These are phyloP conservation scores for Drosera capensis DNA, from an alignment of 148 eudicot species.

Conservation along the genomic window DNA sequence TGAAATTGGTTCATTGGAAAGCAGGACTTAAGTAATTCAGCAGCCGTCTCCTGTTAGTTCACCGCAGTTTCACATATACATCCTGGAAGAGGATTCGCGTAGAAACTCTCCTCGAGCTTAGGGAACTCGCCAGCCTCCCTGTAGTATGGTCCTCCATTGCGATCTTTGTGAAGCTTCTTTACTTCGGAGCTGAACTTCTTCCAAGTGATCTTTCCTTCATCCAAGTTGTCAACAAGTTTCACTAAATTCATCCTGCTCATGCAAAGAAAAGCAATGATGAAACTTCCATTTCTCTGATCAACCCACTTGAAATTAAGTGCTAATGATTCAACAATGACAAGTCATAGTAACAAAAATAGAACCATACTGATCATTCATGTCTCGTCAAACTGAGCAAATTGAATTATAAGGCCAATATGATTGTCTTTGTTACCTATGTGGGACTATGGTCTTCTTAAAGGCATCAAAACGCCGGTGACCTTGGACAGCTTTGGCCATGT, in stretches of 20 bases:
- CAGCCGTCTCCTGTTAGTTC: background rate
- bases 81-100: conserved; percentile 91
- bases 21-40: no score
- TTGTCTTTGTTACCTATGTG: conserved; percentile 53
- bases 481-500: conserved; percentile 97
- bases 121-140: conserved; percentile 83
- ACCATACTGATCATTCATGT: no score
- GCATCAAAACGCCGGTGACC: conserved; percentile 92
- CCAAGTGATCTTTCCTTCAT: conserved; percentile 65
- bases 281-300: background rate
- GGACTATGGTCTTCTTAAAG: conserved; percentile 76
- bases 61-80: conserved; percentile 50
- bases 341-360: no score
- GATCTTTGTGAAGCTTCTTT: conserved; percentile 57
- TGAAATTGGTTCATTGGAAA: no score
- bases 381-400: no score
- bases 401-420: no score
- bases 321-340: no score
- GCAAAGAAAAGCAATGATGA: background rate
- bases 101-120: conserved; percentile 89
- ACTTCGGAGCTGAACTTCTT: conserved; percentile 62
- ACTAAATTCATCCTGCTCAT: conserved; percentile 68
- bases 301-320: no score
- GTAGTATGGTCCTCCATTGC: conserved; percentile 58
- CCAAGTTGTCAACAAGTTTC: conserved; percentile 58